Base-by-base conservation (phyloP, 139 green algal species). In the Chlamydomonas sp. region DNA sequence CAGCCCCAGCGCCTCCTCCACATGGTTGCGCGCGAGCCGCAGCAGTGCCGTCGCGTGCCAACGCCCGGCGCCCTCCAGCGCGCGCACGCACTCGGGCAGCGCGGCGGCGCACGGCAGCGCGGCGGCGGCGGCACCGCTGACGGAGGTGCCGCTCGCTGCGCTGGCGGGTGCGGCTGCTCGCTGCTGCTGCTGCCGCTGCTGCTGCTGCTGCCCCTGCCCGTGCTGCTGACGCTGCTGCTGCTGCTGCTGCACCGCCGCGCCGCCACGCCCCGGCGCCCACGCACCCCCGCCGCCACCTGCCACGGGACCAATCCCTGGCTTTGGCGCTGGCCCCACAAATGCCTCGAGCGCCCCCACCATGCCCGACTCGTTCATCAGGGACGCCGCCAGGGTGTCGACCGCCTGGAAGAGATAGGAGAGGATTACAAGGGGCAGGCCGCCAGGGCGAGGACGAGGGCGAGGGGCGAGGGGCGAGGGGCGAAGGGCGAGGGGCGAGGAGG, bases 321-420 rank as follows among this genome's bases (percentile, higher is more conserved):
- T 8, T 30, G 24, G 50, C 13, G 22, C 24, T 24, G 59, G 26
- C 6, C 8, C n/a, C 5, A 66, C 16, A 39, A 70, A 26, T n/a
- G 10, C 31, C 8, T 67, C 54, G 54, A 70, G 60, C 49, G 13
- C 29, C 16, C 38, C 57, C 16, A 29, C 35, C 2, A 38, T 3
- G 8, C 58, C 36, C 6, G 13, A 22, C 24, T 59, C 78, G 3
- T 80, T 73, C 49, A 92, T 78, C 66, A 93, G 80, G 26, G 76
- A 76, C 38, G 85, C 49, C 8, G 86, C 60, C 60, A 93, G 78
- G 3, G 79, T 81, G 76, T 93, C 87, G 0, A 91, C 29, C 3
- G 74, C 87, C 3, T 89, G 79, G 1, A 66, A 30, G 33, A n/a
- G n/a, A n/a, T n/a, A n/a, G n/a, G n/a, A n/a, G n/a, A n/a, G n/a